Percentiles rank a stretch among this genome's conserved stretches.
Evolutionary conservation across 176 grass and related monocot genomes (phyloP).

Genomic region (Sorghum bicolor): DNA sequence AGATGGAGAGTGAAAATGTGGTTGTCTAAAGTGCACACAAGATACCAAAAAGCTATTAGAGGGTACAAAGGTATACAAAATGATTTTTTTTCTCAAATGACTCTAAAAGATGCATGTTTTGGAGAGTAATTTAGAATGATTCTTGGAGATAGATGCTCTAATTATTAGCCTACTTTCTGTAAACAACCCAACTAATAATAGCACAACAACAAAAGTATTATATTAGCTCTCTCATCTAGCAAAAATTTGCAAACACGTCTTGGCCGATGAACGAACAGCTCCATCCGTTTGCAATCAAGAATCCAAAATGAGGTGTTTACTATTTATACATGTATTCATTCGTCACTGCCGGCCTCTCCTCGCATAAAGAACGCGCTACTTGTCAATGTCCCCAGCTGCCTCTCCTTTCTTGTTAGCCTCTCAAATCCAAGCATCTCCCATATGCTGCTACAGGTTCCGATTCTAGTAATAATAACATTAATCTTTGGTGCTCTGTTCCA

Average conservation of each 20-base stretch:
- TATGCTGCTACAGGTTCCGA: too few species aligned
- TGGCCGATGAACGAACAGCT: neutral
- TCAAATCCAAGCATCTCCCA: too few species aligned
- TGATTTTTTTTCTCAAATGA: too few species aligned
- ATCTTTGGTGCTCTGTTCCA: neutral
- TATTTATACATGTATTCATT: neutral
- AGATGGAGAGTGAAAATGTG: too few species aligned
- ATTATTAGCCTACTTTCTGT: neutral
- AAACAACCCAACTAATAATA: neutral
- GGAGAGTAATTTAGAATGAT: too few species aligned
- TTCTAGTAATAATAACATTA: too few species aligned
- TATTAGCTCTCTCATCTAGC: neutral
- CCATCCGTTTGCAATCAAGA: neutral
- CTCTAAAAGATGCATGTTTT: too few species aligned
- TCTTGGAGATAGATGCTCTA: neutral
- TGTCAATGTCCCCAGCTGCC: too few species aligned
- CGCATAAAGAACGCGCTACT: neutral
- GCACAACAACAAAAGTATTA: neutral
- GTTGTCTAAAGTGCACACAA: too few species aligned
- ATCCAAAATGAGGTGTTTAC: neutral
- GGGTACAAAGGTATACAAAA: too few species aligned
- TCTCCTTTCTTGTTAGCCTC: too few species aligned
- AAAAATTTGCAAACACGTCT: neutral
- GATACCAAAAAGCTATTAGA: too few species aligned
- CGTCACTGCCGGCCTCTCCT: neutral